Percentiles rank a stretch among this genome's conserved stretches.
phyloP scores from a whole-genome alignment of 495 filamentous ascomycete species.

The Mycothermus thermophilus region DNA sequence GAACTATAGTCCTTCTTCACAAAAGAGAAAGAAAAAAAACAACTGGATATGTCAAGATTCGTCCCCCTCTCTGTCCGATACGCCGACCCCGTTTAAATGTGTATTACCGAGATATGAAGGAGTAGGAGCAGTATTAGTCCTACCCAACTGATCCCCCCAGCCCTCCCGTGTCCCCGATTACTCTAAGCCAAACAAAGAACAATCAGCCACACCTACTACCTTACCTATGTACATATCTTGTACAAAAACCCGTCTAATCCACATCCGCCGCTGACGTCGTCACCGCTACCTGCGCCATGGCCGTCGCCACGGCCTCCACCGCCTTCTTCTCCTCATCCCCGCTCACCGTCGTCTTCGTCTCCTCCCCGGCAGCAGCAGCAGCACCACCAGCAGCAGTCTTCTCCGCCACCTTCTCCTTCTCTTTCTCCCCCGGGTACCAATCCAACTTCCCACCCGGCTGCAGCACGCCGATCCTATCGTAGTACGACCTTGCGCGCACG shows the following conservation, averaged over 20 bases:
- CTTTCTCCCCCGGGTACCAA: conserved; percentile 44
- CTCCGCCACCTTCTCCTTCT: conserved; percentile 17
- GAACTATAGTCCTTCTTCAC: too few species aligned
- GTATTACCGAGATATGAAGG: too few species aligned
- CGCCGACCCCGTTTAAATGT: too few species aligned
- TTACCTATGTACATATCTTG: too few species aligned
- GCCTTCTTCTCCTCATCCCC: conserved; percentile 13
- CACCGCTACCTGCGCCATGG: conserved; percentile 12
- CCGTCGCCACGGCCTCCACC: neutral
- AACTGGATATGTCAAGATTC: too few species aligned
- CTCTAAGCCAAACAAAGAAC: too few species aligned
- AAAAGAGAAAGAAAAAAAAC: too few species aligned
- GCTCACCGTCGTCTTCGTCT: neutral
- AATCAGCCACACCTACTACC: too few species aligned
- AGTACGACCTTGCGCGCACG: conserved; percentile 53
- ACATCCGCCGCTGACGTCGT: conserved; percentile 41
- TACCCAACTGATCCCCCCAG: too few species aligned
- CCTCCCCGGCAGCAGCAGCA: neutral
- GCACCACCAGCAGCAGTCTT: conserved; percentile 2
- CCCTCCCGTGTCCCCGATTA: too few species aligned
- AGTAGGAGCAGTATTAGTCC: too few species aligned
- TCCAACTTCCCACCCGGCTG: conserved; percentile 49
- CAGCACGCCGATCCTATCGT: conserved; percentile 62
- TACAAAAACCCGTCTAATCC: conserved; percentile 19
- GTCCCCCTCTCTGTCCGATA: too few species aligned